Evolutionary conservation across 768 basidiomycete genomes (phyloP).

Genomic region (Filobasidium floriforme): DNA sequence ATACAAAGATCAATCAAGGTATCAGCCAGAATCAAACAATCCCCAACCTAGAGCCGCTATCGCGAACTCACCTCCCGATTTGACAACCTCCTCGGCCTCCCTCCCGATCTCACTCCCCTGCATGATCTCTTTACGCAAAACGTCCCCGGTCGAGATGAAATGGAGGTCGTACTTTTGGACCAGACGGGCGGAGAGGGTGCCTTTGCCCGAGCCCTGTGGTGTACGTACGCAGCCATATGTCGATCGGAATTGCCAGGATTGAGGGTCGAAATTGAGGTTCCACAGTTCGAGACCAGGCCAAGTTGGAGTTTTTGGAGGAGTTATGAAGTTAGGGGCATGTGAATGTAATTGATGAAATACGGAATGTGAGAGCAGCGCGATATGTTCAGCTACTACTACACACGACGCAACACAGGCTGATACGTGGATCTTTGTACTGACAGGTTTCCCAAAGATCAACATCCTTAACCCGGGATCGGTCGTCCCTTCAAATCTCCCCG

Average conservation of each 20-base stretch:
- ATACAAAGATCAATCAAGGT: too few species aligned
- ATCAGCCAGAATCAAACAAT: neutral
- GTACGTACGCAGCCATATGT: too few species aligned
- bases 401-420: too few species aligned
- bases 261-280: too few species aligned
- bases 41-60: neutral
- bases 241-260: too few species aligned
- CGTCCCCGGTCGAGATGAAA: conserved; percentile 46
- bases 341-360: too few species aligned
- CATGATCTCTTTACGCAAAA: conserved; percentile 43
- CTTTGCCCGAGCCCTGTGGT: conserved; percentile 31
- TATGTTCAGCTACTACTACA: too few species aligned
- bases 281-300: too few species aligned
- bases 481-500: conserved; percentile 28
- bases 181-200: conserved; percentile 30
- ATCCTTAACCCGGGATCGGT: conserved; percentile 38
- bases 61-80: conserved; percentile 38
- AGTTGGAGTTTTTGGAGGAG: too few species aligned
- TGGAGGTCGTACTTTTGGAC: conserved; percentile 44
- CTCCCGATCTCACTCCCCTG: conserved; percentile 37
- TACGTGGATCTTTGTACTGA: conserved; percentile 26
- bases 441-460: conserved; percentile 46
- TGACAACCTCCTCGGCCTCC: conserved; percentile 42
- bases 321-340: too few species aligned
- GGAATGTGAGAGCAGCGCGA: too few species aligned